Percentiles rank a stretch among this genome's conserved stretches.
Conservation (phyloP, 1,284 basidiomycete species). For the Leccinum pallidistipes region DNA sequence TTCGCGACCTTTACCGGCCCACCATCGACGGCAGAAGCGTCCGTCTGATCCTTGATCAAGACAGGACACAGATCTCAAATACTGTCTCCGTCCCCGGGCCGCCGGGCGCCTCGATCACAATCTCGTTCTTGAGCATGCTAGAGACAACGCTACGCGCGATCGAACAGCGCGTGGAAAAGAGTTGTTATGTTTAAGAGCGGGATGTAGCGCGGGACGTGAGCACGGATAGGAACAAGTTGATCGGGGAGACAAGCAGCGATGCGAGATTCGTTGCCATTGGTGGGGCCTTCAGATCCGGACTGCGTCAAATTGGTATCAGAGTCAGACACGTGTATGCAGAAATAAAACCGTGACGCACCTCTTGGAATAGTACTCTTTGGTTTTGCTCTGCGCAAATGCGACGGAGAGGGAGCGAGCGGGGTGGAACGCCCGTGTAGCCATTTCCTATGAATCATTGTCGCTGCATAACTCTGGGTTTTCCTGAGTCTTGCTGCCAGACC, state of each 20-base stretch:
- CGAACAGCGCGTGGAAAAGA: conserved; percentile 59
- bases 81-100: conserved; percentile 72
- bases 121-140: conserved; percentile 92
- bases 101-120: conserved; percentile 84
- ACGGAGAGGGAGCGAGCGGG: too few relatives aligned
- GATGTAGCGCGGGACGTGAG: conserved; percentile 74
- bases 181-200: conserved; percentile 78
- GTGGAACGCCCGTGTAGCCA: too few relatives aligned
- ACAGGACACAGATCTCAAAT: conserved; percentile 85
- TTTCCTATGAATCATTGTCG: too few relatives aligned
- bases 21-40: conserved; percentile 43
- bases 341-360: conserved; percentile 47
- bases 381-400: conserved; percentile 78
- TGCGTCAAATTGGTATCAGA: conserved; percentile 30
- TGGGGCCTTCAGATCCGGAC: conserved; percentile 84
- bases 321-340: neutral
- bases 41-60: conserved; percentile 86
- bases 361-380: conserved; percentile 73
- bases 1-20: conserved; percentile 34
- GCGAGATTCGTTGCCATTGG: conserved; percentile 89
- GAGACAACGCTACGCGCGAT: conserved; percentile 92
- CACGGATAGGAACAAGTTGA: conserved; percentile 90
- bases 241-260: conserved; percentile 85
- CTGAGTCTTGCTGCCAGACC: too few relatives aligned
- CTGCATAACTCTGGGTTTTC: too few relatives aligned